Base-by-base conservation (phyloP, 768 basidiomycete genomes). In the Xerocomellus dryophilus region DNA sequence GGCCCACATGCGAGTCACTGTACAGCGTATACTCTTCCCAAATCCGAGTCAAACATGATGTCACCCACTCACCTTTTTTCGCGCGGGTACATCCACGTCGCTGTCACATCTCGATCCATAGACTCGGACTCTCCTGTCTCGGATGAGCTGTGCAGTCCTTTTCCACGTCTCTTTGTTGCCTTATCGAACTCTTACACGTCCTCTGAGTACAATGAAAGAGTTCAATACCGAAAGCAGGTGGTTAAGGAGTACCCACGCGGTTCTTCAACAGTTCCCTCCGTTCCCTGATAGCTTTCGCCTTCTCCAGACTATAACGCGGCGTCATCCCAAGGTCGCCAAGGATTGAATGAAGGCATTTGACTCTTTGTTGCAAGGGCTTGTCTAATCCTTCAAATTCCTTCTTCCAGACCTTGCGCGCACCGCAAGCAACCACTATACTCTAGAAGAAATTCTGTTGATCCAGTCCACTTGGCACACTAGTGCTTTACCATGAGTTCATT, bases 321-420 rank as follows among this genome's bases (percentile, higher is more conserved):
- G 75, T 81, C 90, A 94, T 95, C 1, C 92, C 92, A 29, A 93
- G 76, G 5, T 85, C 86, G 23, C 74, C 64, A 9, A 93, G 75
- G 12, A 88, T 84, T 52, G 79, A 74, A 51, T 80, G 83, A 32
- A 93, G 75, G 38, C 80, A 82, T 47, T 72, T 72, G 31, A 91
- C n/a, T n/a, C n/a, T 85, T 62, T 92, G 88, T 44, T 83, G 79
- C 2, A 75, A 76, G 0, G 84, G 76, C 9, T 72, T 75, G 40
- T 81, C 78, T 36, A 82, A 63, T 51, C 76, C 84, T 60, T 82
- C 71, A 60, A 92, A 86, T 51, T 90, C 80, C 64, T 82, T 89
- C 9, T 79, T 76, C 90, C 90, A 93, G 7, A 80, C 73, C 67
- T 85, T 91, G 53, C 88, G 83, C 17, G 87, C 77, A 7, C 90